Conservation (phyloP, 441 rosid genomes). For the Jatropha multifida region DNA sequence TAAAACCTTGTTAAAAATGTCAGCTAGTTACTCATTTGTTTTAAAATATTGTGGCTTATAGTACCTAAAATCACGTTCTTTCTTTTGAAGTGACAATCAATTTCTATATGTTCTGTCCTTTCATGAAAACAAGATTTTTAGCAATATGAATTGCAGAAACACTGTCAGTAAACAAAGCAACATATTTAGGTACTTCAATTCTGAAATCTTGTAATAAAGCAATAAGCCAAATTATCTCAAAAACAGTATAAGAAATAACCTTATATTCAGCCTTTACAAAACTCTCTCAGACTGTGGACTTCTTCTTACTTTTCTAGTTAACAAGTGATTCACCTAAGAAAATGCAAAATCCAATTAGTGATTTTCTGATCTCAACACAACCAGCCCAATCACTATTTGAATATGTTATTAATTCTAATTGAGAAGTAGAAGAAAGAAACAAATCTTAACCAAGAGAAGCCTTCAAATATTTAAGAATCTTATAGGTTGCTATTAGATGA, state of each 20-base stretch:
- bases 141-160: neutral
- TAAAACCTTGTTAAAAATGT: neutral
- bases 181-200: neutral
- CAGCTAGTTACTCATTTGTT: neutral
- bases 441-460: neutral
- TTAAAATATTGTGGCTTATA: neutral
- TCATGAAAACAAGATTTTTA: too few relatives aligned
- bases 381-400: neutral
- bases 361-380: neutral
- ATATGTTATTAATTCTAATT: neutral
- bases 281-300: too few relatives aligned
- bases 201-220: neutral
- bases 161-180: neutral
- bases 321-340: neutral
- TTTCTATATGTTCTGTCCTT: too few relatives aligned
- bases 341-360: neutral
- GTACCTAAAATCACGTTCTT: neutral
- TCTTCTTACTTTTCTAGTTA: too few relatives aligned
- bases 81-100: neutral
- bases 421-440: neutral
- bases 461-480: neutral
- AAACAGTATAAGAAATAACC: neutral
- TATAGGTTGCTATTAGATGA: neutral
- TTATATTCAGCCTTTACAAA: too few relatives aligned
- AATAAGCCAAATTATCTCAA: neutral